Conservation (phyloP, 1,139 yeast genomes). For the Protomyces arabidopsidicola region DNA sequence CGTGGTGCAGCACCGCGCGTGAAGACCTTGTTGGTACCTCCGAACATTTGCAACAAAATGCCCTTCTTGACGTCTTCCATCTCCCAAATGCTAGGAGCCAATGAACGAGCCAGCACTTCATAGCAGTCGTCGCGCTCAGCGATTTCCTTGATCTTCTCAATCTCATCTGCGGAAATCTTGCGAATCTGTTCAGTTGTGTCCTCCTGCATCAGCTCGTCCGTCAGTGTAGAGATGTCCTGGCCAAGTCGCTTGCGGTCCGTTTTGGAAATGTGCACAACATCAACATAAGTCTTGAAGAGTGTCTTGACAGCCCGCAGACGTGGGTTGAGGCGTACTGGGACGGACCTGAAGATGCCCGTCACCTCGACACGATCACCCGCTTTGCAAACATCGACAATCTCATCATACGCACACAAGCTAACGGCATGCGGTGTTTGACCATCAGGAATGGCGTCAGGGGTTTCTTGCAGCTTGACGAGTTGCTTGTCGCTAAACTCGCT, state of each 20-base stretch:
- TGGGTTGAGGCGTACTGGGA: constrained; percentile 84
- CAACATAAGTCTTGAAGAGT: constrained; percentile 86
- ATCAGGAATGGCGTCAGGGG: constrained; percentile 97
- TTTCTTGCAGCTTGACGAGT: constrained; percentile 87
- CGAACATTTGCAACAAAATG: constrained; percentile 81
- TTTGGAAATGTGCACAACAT: constrained; percentile 87
- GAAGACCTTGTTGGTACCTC: constrained; percentile 89
- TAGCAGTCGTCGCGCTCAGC: constrained; percentile 73
- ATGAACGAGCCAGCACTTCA: constrained; percentile 80
- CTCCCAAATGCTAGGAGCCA: constrained; percentile 94
- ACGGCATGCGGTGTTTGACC: constrained; percentile 98
- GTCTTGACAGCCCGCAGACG: constrained; percentile 78
- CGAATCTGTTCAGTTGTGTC: constrained; percentile 58
- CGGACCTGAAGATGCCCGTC: constrained; percentile 89
- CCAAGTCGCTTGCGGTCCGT: constrained; percentile 78
- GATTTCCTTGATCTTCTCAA: constrained; percentile 56
- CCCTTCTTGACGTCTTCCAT: constrained; percentile 97
- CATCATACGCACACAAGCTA: constrained; percentile 91
- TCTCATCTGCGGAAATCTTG: constrained; percentile 62
- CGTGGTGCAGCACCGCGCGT: constrained; percentile 75
- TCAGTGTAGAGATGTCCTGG: constrained; percentile 65
- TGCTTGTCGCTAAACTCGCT: constrained; percentile 93
- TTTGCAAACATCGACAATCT: constrained; percentile 84
- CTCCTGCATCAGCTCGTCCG: constrained; percentile 51
- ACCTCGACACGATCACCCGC: constrained; percentile 97